Percentiles rank a stretch among this genome's conserved stretches.
Evolutionary conservation across 768 basidiomycete genomes (phyloP).

Genomic region (Ramaria sp.): DNA sequence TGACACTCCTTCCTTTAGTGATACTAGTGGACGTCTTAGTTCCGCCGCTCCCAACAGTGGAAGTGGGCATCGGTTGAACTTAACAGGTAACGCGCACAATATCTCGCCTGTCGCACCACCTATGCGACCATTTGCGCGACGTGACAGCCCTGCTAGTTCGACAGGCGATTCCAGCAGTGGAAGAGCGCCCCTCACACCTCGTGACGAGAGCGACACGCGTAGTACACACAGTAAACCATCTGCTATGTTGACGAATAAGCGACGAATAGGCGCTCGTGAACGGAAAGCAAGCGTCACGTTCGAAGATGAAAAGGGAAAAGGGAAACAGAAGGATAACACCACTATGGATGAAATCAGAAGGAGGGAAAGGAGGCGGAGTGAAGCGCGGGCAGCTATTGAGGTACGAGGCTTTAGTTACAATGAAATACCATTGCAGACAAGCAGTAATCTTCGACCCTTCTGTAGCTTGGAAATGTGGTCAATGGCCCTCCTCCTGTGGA

Average conservation of each 20-base stretch:
- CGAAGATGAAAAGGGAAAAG: constrained; percentile 31
- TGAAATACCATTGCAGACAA: background rate
- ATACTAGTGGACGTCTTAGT: background rate
- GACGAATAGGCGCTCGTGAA: constrained; percentile 21
- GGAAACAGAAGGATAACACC: constrained; percentile 2
- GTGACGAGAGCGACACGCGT: constrained; percentile 56
- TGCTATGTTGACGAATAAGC: background rate
- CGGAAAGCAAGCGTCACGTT: constrained; percentile 60
- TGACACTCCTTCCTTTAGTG: background rate
- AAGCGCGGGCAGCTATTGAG: constrained; percentile 84
- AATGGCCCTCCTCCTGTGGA: constrained; percentile 63
- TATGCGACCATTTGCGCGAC: constrained; percentile 45
- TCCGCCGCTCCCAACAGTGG: background rate
- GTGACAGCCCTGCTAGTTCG: constrained; percentile 73
- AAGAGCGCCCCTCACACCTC: constrained; percentile 61
- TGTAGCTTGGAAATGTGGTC: constrained; percentile 77
- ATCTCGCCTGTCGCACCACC: constrained; percentile 12
- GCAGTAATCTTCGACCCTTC: constrained; percentile 2
- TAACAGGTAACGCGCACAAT: background rate
- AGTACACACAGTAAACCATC: background rate
- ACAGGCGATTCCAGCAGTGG: constrained; percentile 80
- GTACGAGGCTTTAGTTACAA: constrained; percentile 32
- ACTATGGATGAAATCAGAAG: constrained; percentile 40
- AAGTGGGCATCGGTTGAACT: background rate
- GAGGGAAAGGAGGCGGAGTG: constrained; percentile 63